These are phyloP conservation scores for Cryphonectria naterciae DNA, from an alignment of 2,329 filamentous ascomycete genomes.

Conservation along the genomic window DNA sequence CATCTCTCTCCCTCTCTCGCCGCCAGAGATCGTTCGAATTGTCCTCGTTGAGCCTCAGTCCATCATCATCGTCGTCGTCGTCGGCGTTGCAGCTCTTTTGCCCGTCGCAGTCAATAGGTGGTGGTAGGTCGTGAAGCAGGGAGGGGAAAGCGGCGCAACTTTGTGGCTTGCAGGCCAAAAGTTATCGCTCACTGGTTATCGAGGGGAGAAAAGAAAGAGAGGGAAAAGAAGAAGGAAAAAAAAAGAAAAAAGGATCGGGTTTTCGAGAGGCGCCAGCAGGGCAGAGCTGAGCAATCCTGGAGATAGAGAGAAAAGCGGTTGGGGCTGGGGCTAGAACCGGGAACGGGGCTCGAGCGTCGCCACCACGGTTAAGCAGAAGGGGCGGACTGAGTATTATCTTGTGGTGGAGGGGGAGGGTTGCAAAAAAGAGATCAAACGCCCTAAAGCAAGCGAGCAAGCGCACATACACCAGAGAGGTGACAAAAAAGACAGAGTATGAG, in stretches of 20 bases:
- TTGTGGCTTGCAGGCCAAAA: not conserved
- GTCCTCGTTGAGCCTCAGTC: not conserved
- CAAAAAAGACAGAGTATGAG: not conserved
- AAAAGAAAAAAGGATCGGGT: not conserved
- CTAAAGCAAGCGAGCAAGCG: not conserved
- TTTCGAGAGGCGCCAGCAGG: not conserved
- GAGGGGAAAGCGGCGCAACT: not conserved
- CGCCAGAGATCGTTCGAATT: conserved; percentile 1
- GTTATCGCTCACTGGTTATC: not conserved
- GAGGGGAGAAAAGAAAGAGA: not conserved
- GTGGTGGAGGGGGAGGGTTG: not conserved
- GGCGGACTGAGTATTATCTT: not conserved
- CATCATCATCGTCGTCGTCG: conserved; percentile 2
- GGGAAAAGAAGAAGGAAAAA: not conserved
- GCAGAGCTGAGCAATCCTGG: not conserved
- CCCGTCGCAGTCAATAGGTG: not conserved
- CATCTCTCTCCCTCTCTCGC: not conserved
- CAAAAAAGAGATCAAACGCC: not conserved
- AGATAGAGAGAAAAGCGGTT: not conserved
- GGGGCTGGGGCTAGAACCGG: not conserved
- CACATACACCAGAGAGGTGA: not conserved
- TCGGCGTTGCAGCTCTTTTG: not conserved
- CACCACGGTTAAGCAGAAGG: not conserved
- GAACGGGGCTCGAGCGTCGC: conserved; percentile 4
- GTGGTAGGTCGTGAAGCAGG: not conserved